phyloP scores from a whole-genome alignment of 768 basidiomycete species.

The Clavaria fumosa region DNA sequence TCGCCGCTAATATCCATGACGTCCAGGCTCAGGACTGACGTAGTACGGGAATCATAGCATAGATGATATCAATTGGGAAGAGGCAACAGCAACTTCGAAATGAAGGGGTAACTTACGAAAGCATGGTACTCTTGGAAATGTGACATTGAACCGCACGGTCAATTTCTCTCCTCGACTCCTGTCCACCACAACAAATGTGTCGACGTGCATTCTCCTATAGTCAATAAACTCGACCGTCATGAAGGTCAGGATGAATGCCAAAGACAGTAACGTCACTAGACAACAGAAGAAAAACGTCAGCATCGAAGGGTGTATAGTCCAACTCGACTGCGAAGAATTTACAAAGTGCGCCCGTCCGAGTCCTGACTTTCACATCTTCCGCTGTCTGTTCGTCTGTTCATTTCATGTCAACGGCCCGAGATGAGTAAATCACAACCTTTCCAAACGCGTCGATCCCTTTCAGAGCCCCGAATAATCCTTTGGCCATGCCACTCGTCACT shows the following conservation, averaged over 20 bases:
- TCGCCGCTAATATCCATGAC: conserved; percentile 98
- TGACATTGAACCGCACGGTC: conserved; percentile 80
- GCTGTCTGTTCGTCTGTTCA: conserved; percentile 51
- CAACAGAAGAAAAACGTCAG: conserved; percentile 8
- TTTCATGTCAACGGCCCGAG: conserved; percentile 4
- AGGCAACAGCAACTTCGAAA: conserved; percentile 1
- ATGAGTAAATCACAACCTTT: conserved; percentile 52
- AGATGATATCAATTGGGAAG: neutral
- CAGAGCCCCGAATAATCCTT: conserved; percentile 58
- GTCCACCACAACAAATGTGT: conserved; percentile 91
- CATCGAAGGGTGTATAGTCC: conserved; percentile 5
- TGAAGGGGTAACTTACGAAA: conserved; percentile 51
- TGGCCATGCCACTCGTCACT: conserved; percentile 45
- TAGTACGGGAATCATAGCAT: neutral
- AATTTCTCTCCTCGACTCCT: conserved; percentile 89
- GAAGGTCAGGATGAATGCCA: conserved; percentile 84
- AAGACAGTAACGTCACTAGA: conserved; percentile 81
- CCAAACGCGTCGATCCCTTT: conserved; percentile 98
- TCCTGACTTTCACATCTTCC: conserved; percentile 99
- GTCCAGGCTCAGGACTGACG: conserved; percentile 81
- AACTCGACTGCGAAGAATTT: conserved; percentile 17
- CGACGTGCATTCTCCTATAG: conserved; percentile 73
- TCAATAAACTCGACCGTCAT: conserved; percentile 92
- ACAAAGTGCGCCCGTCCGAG: conserved; percentile 85
- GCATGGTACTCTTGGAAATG: conserved; percentile 94